These are phyloP conservation scores for Xylaria bambusicola DNA, from an alignment of 495 filamentous ascomycete species.

Conservation along the genomic window DNA sequence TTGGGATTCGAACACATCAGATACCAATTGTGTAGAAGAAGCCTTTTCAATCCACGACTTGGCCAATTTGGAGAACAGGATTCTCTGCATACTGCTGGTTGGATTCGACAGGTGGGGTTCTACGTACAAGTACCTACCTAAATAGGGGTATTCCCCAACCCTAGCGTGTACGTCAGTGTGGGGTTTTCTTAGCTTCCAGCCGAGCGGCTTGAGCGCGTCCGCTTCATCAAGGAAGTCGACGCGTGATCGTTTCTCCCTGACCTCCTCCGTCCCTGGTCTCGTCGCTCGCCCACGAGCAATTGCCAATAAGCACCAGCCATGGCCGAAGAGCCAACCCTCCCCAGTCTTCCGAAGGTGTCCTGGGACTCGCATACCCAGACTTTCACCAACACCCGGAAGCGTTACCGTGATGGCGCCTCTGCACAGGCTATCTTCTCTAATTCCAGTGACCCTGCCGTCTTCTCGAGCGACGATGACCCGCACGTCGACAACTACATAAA, in stretches of 20 bases:
- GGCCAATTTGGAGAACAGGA: background rate
- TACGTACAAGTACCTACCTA: background rate
- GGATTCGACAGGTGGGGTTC: background rate
- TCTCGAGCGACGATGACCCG: slow-evolving; percentile 78
- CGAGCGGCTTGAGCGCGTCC: slow-evolving; percentile 2
- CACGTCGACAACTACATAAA: slow-evolving; percentile 69
- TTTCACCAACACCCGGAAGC: slow-evolving; percentile 44
- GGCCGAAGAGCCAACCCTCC: slow-evolving; percentile 50
- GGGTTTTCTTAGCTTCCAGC: slow-evolving; percentile 7
- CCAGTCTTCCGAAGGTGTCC: slow-evolving; percentile 38
- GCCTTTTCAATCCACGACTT: background rate
- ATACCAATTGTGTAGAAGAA: background rate
- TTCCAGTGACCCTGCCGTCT: slow-evolving; percentile 75
- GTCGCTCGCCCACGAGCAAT: background rate
- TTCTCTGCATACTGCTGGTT: background rate
- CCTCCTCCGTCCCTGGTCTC: slow-evolving; percentile 1
- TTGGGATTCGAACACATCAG: background rate
- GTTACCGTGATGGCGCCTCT: slow-evolving; percentile 32
- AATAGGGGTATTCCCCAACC: background rate
- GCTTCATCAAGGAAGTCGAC: background rate
- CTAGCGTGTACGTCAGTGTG: slow-evolving; percentile 18
- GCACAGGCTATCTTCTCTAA: slow-evolving; percentile 32
- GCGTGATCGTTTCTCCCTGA: background rate
- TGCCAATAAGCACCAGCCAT: slow-evolving; percentile 24
- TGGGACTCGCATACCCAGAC: slow-evolving; percentile 34